phyloP scores from a whole-genome alignment of 139 green algal genomes.

The Chara braunii region DNA sequence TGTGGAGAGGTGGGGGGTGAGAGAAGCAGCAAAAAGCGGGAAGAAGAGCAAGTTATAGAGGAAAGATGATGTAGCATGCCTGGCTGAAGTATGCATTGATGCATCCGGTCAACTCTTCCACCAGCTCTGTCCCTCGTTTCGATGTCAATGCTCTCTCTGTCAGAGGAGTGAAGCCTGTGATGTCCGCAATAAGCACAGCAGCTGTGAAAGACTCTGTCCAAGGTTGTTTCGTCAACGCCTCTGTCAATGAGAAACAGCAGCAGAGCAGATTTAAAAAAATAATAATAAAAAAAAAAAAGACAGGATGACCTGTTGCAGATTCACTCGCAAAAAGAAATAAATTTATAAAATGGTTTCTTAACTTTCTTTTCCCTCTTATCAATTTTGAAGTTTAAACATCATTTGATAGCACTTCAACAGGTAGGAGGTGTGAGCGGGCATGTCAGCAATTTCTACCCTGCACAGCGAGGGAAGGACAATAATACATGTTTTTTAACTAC shows the following conservation, averaged over 20 bases:
- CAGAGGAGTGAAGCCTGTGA: slow-evolving; percentile 11
- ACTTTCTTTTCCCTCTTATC: too few relatives aligned
- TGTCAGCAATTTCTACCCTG: too few relatives aligned
- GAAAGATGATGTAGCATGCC: too few relatives aligned
- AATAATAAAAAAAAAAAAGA: background rate
- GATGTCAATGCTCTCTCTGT: slow-evolving; percentile 11
- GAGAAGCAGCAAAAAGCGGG: too few relatives aligned
- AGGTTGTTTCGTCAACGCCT: background rate
- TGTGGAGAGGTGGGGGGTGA: too few relatives aligned
- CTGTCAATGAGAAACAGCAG: background rate
- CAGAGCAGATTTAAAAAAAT: background rate
- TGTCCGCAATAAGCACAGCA: slow-evolving; percentile 8
- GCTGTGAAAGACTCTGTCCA: background rate
- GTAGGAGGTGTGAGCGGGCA: too few relatives aligned
- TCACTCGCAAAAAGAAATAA: background rate
- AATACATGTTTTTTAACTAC: too few relatives aligned
- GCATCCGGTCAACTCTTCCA: slow-evolving; percentile 21
- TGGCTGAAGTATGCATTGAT: slow-evolving; percentile 15
- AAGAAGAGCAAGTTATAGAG: too few relatives aligned
- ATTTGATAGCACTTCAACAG: too few relatives aligned
- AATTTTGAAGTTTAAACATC: too few relatives aligned
- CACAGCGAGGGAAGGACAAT: too few relatives aligned
- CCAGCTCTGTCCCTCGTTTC: slow-evolving; percentile 10
- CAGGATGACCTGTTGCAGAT: background rate
- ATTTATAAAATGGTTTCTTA: too few relatives aligned